Evolutionary conservation across 768 basidiomycete species (phyloP), one percentile per base, ranked within the genome.

Genomic region (Termitomyces sp.): DNA sequence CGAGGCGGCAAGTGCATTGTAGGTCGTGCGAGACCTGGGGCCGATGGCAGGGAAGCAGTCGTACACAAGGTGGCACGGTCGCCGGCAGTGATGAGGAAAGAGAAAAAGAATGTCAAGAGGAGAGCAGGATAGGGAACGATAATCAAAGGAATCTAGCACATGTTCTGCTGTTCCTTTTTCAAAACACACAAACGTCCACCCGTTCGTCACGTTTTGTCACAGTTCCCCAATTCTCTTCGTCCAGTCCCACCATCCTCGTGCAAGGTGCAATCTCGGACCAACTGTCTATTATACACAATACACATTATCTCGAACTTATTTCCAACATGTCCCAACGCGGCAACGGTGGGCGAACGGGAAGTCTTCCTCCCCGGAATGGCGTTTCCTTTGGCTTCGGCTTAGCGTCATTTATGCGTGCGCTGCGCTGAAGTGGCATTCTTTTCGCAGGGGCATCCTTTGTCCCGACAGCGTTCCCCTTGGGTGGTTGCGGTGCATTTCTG

Each of bases 111-210:
- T 61, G 44, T 30, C 27, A 48, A 57, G 45, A 46, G 49, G 61
- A 63, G 54, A 61, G 58, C 39, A 67, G 65, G 58, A 61, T 48
- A 42, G 58, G 58, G 44, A 63, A 68, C 61, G 66, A 66, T 70
- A 65, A 71, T 70, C 68, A 58, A 58, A 62, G 57, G 54, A 65
- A 65, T 65, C 61, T 68, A 70, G 68, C 72, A 74, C 71, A 68
- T 68, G 68, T 66, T 65, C 63, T 65, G 52, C 37, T 51, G 34
- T 54, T 41, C 51, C 51, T 68, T 60, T 59, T 65, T 60, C 59
- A 55, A 62, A 61, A 62, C 61, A 63, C 64, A 63, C 65, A 63
- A 65, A 63, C 65, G 69, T 66, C 67, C 68, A 68, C 65, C 62
- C 58, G 58, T 69, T 59, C 30, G 62, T 67, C 64, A 67, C 66